Evolutionary conservation across 805 yeast species (phyloP).

Genomic region (Candida vaughaniae): DNA sequence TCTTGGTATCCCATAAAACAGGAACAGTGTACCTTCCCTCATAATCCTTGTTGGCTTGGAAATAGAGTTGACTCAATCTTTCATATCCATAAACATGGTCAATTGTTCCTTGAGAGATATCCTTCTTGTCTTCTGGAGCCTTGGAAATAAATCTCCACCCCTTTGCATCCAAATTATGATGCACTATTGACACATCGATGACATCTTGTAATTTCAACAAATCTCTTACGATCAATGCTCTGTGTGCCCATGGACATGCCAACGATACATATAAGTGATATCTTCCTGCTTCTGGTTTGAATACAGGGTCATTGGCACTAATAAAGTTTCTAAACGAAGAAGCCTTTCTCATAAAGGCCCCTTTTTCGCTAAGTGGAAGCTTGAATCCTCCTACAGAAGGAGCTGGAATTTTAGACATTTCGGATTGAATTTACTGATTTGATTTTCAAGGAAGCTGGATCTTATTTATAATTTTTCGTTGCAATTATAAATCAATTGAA

Average conservation of each 20-base stretch:
- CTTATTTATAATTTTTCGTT: too few species aligned
- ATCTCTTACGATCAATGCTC: conserved; percentile 70
- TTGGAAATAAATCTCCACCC: conserved; percentile 83
- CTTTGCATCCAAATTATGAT: conserved; percentile 82
- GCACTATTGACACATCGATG: conserved; percentile 75
- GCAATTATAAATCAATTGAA: too few species aligned
- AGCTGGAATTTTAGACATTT: conserved; percentile 7
- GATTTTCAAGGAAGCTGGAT: neutral
- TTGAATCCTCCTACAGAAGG: conserved; percentile 6
- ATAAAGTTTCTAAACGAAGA: conserved; percentile 63
- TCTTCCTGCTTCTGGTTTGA: conserved; percentile 73
- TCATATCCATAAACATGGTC: conserved; percentile 54
- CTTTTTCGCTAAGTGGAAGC: conserved; percentile 9
- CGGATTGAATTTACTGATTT: too few species aligned
- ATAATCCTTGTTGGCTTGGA: conserved; percentile 72
- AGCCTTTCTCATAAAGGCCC: conserved; percentile 19
- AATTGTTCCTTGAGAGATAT: conserved; percentile 51
- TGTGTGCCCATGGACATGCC: conserved; percentile 97
- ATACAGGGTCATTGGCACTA: conserved; percentile 54
- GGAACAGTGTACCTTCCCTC: conserved; percentile 90
- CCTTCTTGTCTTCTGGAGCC: conserved; percentile 42
- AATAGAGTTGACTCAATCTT: conserved; percentile 70
- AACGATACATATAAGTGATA: conserved; percentile 84
- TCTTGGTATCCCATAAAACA: conserved; percentile 85
- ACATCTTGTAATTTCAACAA: conserved; percentile 66